Base-by-base conservation (phyloP, 2,329 filamentous ascomycete genomes). In the Falciphora oryzae region DNA sequence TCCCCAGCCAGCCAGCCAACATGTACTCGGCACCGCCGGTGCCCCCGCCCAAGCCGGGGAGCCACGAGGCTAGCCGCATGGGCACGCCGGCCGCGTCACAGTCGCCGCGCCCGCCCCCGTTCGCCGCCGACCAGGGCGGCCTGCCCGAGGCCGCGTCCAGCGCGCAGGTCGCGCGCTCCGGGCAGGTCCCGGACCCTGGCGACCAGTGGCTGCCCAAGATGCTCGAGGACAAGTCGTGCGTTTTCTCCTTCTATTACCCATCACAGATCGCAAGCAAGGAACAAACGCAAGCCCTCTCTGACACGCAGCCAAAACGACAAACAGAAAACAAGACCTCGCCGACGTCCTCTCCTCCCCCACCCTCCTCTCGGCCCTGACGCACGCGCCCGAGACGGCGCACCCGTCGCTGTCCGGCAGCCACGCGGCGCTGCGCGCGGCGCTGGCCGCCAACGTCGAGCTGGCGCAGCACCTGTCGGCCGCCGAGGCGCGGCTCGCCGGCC, bases 141-240 rank as follows among this genome's bases (percentile, higher is more conserved):
- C 71, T 69, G 14, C 66, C 69, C 0, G 74, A 72, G 29, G 68
- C 70, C 38, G 68, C 69, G 50, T 67, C 66, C 2, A 31, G 67
- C 22, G 62, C 68, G 8, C 67, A 69, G 28, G 63, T 71, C 18
- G 66, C 68, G 57, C 68, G 72, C n/a, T 72, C 76, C 56, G 75
- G 78, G 22, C 71, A 75, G 2, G 77, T 81, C 57, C 77, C 81
- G 3, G 86, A 89, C 69, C 85, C 85, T 0, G 86, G 88, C 27
- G 86, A 90, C 63, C 84, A 88, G 67, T 97, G 93, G 93, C 81
- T 97, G 3, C 93, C 93, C 1, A 84, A 85, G 66, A 79, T 87
- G 16, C 78, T 97, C 2, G 85, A 90, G 72, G 90, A 95, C 72
- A 96, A 95, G 79, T 88, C 91, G 92, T 96, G 80, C 68, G 85